A percentile compares a stretch with the other conserved stretches of the same genome.
These are phyloP conservation scores for Ogataea trehaloabstinens DNA, from an alignment of 805 yeast genomes.

Conservation along the genomic window DNA sequence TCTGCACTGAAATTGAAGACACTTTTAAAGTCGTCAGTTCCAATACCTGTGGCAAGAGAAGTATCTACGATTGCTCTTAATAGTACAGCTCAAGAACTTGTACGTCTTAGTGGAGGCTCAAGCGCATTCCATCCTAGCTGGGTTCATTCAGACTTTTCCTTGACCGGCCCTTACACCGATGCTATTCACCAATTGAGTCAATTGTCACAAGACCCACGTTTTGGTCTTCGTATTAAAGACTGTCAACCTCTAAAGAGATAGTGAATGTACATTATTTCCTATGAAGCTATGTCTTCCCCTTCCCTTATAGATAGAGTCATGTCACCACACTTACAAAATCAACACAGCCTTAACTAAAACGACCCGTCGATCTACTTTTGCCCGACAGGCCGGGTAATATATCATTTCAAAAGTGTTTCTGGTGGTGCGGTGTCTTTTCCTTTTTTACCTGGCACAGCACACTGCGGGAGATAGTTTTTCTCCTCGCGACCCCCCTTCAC, in stretches of 20 bases:
- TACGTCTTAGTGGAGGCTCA: constrained; percentile 80
- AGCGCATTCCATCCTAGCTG: constrained; percentile 72
- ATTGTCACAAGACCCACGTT: constrained; percentile 63
- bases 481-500: neutral
- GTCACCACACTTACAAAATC: too few species aligned
- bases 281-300: too few species aligned
- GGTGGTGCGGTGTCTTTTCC: neutral
- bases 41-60: constrained; percentile 72
- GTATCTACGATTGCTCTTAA: constrained; percentile 68
- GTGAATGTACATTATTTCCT: too few species aligned
- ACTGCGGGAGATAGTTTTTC: neutral
- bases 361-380: too few species aligned
- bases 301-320: too few species aligned
- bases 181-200: constrained; percentile 55
- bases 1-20: constrained; percentile 67
- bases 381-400: too few species aligned
- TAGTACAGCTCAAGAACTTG: constrained; percentile 48
- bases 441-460: neutral
- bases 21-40: constrained; percentile 51
- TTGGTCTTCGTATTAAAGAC: constrained; percentile 65
- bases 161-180: constrained; percentile 45
- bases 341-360: too few species aligned
- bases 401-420: too few species aligned
- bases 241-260: constrained; percentile 50
- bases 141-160: constrained; percentile 77